Base-by-base conservation (phyloP, 306 rosid genomes). In the Spatholobus suberectus region DNA sequence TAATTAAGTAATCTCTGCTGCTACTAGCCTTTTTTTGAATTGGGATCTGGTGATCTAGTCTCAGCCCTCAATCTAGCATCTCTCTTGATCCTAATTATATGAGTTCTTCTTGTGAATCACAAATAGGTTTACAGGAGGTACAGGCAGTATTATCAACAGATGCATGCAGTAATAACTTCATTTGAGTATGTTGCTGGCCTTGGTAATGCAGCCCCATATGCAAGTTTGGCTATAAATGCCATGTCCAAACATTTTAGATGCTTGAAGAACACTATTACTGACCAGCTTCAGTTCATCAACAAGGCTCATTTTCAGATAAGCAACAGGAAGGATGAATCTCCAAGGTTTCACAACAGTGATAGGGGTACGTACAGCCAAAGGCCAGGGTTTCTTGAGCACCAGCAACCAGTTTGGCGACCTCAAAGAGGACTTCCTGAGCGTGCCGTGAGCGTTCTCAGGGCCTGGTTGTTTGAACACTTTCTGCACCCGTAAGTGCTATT, bases 371-470 rank as follows among this genome's bases (percentile, higher is more conserved):
- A 79, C 69, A 13, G 85, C 77, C 96, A 92, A 46, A 81, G 91
- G 69, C 49, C 92, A 2, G 95, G 91, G 17, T 88, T 89, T 58
- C 86, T 86, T 0, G 95, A 95, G 37, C 90, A 86, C 46, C 71
- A 65, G 63, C 97, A 91, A 75, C 97, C 97, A 13, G 94, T 89
- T 43, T 95, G 98, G 98, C 83, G 97, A 62, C 98, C 97, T 23
- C 98, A 95, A 58, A 73, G 98, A 74, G 98, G 98, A 13, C 94
- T 95, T 38, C 98, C 98, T 9, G 97, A 95, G 54, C 92, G 92
- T 0, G 95, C 98, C 0, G 98, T 95, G 5, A 75, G 89, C 0
- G 93, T 93, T 81, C 97, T 95, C 46, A 78, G 97, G 54, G 94
- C 97, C 13, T 95, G 98, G 98, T 74, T 95, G 47, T 95, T 93